Percentiles rank a stretch among this genome's conserved stretches.
phyloP scores from a whole-genome alignment of 306 rosid species.

The Medicago truncatula region MtrunA17r5.0-ANR NC_053044.1:52117501-52118000 shows the following conservation, averaged over 20 bases:
- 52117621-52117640: constrained; percentile 1
- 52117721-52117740: constrained; percentile 56
- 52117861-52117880: constrained; percentile 16
- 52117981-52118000: constrained; percentile 1
- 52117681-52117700: constrained; percentile 1
- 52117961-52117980: constrained; percentile 17
- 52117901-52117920: constrained; percentile 60
- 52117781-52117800: constrained; percentile 45
- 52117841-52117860: not conserved
- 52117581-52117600: constrained; percentile 7
- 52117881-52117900: constrained; percentile 56
- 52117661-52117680: too few relatives aligned
- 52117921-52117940: constrained; percentile 33
- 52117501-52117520: not conserved
- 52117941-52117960: too few relatives aligned
- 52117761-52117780: not conserved
- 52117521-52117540: not conserved
- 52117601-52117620: constrained; percentile 8
- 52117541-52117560: constrained; percentile 6
- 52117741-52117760: constrained; percentile 40
- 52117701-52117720: constrained; percentile 36
- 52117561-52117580: not conserved
- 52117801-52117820: constrained; percentile 53
- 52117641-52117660: not conserved
- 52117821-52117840: constrained; percentile 38